Evolutionary conservation across 2,329 filamentous ascomycete genomes (phyloP), one percentile per base, ranked within the genome.

Genomic region (Aspergillus ruber): DNA sequence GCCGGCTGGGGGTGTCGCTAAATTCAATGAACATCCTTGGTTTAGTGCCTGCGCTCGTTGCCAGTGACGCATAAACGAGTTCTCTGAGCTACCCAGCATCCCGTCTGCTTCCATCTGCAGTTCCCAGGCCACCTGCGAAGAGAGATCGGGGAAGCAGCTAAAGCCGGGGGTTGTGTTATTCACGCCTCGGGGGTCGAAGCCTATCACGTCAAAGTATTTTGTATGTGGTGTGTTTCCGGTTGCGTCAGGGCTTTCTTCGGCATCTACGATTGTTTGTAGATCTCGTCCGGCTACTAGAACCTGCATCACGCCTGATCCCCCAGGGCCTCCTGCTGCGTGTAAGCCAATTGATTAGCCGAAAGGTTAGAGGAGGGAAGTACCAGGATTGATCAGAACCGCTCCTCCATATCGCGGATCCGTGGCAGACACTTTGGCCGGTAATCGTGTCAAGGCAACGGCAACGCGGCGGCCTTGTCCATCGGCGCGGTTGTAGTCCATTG

Each of bases 301-400:
- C 33, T 67, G 60, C 15, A 55, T 42, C 2, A 73, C 61, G 10
- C 74, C 74, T 8, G 70, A 69, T 9, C 66, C 70, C 17, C 74
- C 73, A 3, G 74, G 74, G 1, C 74, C 74, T 36, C 67, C 67
- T 67, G 38, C 3, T 7, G 13, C 23, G 3, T 4, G 25, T 29
- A 29, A 29, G 25, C 25, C 25, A 12, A 29, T 2, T 29, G 25
- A 29, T 2, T 29, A 12, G 25, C 3, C 4, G 25, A 29, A 2
- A 10, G 10, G 10, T 54, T 10, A 53, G 33, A 42, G 13, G 3
- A 18, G 3, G 3, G 9, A 57, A 13, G 35, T 48, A 66, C 64
- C 65, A 3, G 75, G 74, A 49, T 78, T 78, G 6, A 75, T 62
- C 4, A 78, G 44, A 21, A 78, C 65, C 1, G 74, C 65, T 3